phyloP scores from a whole-genome alignment of 768 basidiomycete genomes.

The Boletus pseudo-olivaceus region DNA sequence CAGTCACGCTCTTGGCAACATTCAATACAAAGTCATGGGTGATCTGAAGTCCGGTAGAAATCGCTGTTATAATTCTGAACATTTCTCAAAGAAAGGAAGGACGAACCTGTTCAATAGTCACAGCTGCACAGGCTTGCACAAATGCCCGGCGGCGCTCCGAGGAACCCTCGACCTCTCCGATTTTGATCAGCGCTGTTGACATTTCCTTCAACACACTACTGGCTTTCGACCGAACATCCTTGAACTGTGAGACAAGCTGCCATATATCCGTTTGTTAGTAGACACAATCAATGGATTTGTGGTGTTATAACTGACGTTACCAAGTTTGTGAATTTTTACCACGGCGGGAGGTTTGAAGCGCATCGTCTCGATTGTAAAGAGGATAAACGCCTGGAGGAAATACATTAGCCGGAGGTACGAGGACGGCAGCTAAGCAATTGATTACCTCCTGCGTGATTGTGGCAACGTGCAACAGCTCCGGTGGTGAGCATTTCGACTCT shows the following conservation, averaged over 20 bases:
- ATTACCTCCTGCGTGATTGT: conserved; percentile 71
- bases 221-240: conserved; percentile 55
- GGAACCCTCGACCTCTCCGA: conserved; percentile 50
- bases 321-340: conserved; percentile 71
- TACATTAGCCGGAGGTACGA: not conserved
- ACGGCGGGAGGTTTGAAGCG: conserved; percentile 71
- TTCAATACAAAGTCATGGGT: conserved; percentile 61
- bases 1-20: conserved; percentile 61
- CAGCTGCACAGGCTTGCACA: conserved; percentile 47
- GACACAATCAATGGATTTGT: not conserved
- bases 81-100: not conserved
- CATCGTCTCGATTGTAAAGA: conserved; percentile 64
- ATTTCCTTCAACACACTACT: conserved; percentile 54
- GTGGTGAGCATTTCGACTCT: conserved; percentile 38
- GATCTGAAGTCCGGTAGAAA: conserved; percentile 38
- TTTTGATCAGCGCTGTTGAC: conserved; percentile 46
- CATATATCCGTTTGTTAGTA: conserved; percentile 4
- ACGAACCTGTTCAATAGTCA: conserved; percentile 36
- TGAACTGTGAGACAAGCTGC: conserved; percentile 67
- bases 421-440: not conserved
- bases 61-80: not conserved
- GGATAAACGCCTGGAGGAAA: conserved; percentile 57
- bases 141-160: conserved; percentile 51
- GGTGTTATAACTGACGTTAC: conserved; percentile 46
- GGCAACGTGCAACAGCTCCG: conserved; percentile 67